Evolutionary conservation across 1,139 yeast species (phyloP).

Genomic region (Pichia sp.): DNA sequence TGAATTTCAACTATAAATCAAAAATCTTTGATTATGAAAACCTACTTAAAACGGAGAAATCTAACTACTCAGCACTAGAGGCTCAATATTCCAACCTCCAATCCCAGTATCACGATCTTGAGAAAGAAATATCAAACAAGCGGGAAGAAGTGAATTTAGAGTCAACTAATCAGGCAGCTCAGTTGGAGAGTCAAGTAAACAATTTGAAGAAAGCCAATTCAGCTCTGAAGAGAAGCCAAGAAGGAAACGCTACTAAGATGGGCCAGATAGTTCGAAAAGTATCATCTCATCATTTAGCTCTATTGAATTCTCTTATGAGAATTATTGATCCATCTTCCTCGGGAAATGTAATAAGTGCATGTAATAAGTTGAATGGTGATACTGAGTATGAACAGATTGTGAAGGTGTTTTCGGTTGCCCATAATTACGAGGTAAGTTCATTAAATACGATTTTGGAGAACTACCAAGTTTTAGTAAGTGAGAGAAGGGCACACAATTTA

Average conservation of each 20-base stretch:
- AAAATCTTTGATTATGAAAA: slow-evolving; percentile 14
- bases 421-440: slow-evolving; percentile 27
- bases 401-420: slow-evolving; percentile 35
- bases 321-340: slow-evolving; percentile 13
- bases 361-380: slow-evolving; percentile 1
- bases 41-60: background rate
- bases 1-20: slow-evolving; percentile 27
- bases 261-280: background rate
- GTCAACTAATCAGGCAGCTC: background rate
- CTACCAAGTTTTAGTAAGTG: slow-evolving; percentile 1
- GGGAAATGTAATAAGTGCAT: slow-evolving; percentile 8
- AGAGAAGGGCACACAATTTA: background rate
- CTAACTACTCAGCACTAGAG: background rate
- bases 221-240: background rate
- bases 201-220: background rate
- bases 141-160: background rate
- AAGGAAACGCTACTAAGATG: background rate
- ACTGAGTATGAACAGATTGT: background rate
- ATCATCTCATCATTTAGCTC: slow-evolving; percentile 3
- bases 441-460: slow-evolving; percentile 13
- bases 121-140: background rate
- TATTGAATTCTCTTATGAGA: slow-evolving; percentile 5
- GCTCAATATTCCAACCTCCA: background rate
- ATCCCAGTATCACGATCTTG: background rate
- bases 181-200: background rate